These are phyloP conservation scores for Pyricularia grisea DNA, from an alignment of 2,329 filamentous ascomycete genomes.

Conservation along the genomic window DNA sequence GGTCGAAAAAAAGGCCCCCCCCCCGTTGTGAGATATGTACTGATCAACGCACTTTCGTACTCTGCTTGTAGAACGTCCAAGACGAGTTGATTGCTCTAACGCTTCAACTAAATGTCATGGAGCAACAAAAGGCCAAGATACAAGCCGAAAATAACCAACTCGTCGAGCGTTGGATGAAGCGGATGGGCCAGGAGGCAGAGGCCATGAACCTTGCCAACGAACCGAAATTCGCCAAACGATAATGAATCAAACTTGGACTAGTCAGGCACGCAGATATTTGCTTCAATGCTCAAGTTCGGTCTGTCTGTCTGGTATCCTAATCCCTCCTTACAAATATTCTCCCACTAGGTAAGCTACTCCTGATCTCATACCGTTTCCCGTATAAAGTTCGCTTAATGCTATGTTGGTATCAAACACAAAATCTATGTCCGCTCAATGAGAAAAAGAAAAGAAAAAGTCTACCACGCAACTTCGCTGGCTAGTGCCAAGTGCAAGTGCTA, in stretches of 20 bases:
- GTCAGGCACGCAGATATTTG: neutral
- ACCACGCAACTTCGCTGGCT: neutral
- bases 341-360: neutral
- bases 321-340: neutral
- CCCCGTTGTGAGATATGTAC: neutral
- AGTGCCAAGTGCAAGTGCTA: neutral
- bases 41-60: neutral
- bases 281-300: neutral
- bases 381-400: neutral
- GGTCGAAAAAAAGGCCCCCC: neutral
- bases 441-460: neutral
- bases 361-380: neutral
- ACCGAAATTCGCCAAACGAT: conserved; percentile 19
- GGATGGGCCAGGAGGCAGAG: conserved; percentile 78
- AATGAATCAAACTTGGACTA: neutral
- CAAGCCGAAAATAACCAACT: conserved; percentile 80
- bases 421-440: neutral
- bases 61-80: conserved; percentile 54
- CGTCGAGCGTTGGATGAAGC: conserved; percentile 83
- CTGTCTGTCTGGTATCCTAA: neutral
- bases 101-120: conserved; percentile 78
- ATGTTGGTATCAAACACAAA: conserved; percentile 1
- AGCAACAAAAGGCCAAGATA: conserved; percentile 63
- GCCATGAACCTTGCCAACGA: conserved; percentile 68
- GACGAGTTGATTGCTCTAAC: conserved; percentile 87